These are phyloP conservation scores for Zychaea mexicana DNA, from an alignment of 371 early-diverging fungal genomes.

Conservation along the genomic window DNA sequence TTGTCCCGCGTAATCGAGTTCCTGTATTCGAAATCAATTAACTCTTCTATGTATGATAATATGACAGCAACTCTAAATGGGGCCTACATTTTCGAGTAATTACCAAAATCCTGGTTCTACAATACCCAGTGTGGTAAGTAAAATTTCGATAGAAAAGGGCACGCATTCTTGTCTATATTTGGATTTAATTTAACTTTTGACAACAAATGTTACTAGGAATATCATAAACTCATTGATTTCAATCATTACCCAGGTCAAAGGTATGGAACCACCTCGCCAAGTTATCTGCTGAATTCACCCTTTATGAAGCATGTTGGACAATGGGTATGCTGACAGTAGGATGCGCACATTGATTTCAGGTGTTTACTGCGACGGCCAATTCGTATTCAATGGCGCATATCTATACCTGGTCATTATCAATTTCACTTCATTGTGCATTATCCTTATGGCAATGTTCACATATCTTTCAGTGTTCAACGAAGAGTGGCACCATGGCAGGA, in stretches of 20 bases:
- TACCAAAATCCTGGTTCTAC: constrained; percentile 44
- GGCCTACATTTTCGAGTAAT: constrained; percentile 51
- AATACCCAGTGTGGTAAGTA: constrained; percentile 53
- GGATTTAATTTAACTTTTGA: too few relatives aligned
- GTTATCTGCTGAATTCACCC: too few relatives aligned
- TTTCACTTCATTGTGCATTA: constrained; percentile 43
- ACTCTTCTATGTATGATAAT: too few relatives aligned
- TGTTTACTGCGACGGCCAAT: constrained; percentile 41
- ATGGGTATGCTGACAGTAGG: too few relatives aligned
- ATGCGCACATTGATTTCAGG: neutral
- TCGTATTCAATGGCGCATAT: constrained; percentile 41
- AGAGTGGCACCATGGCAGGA: constrained; percentile 42
- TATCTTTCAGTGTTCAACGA: constrained; percentile 43
- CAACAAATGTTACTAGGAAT: constrained; percentile 25
- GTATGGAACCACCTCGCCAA: too few relatives aligned
- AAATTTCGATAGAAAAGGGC: too few relatives aligned
- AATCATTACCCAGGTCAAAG: constrained; percentile 42
- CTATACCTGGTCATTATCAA: constrained; percentile 44
- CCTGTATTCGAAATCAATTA: neutral
- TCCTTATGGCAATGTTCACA: constrained; percentile 42
- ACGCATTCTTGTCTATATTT: neutral
- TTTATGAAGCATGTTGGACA: too few relatives aligned
- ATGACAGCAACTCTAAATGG: constrained; percentile 51
- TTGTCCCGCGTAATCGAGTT: too few relatives aligned
- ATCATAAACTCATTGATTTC: constrained; percentile 46